Conservation (phyloP, 2,329 filamentous ascomycete species). For the Monosporascus cannonballus region DNA sequence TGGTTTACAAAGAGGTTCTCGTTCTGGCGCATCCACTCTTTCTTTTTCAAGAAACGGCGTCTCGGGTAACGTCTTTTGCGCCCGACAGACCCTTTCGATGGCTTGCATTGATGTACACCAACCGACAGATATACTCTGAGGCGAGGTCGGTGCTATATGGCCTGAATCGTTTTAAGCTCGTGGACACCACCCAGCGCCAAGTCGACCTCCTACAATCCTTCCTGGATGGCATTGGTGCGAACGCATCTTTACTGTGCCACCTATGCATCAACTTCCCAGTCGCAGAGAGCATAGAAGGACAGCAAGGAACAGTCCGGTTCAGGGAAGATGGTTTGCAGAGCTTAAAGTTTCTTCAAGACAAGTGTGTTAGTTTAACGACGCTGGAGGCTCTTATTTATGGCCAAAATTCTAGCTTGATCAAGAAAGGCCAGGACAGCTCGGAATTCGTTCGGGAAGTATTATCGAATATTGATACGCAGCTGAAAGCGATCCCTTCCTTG, state of each 20-base stretch:
- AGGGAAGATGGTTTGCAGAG: not conserved
- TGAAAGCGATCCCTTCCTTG: constrained; percentile 7
- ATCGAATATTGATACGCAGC: constrained; percentile 3
- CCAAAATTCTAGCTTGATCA: constrained; percentile 1
- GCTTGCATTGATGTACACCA: not conserved
- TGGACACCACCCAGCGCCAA: not conserved
- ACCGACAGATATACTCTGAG: not conserved
- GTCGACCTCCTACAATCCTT: not conserved
- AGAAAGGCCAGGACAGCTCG: not conserved
- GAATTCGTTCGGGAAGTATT: not conserved
- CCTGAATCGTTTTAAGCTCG: not conserved
- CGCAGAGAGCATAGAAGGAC: not conserved
- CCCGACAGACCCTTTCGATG: not conserved
- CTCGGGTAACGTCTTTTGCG: not conserved
- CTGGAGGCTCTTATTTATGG: not conserved
- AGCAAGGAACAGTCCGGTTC: not conserved
- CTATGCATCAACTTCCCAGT: not conserved
- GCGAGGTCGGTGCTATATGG: not conserved
- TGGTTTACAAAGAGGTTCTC: not conserved
- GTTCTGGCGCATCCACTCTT: not conserved
- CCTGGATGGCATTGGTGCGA: not conserved
- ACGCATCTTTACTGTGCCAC: not conserved
- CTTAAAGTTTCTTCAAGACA: not conserved
- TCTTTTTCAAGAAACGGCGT: not conserved
- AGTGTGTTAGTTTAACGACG: not conserved